Base-by-base conservation (phyloP, 116 monocot species). In the Trichopus zeylanicus region DNA sequence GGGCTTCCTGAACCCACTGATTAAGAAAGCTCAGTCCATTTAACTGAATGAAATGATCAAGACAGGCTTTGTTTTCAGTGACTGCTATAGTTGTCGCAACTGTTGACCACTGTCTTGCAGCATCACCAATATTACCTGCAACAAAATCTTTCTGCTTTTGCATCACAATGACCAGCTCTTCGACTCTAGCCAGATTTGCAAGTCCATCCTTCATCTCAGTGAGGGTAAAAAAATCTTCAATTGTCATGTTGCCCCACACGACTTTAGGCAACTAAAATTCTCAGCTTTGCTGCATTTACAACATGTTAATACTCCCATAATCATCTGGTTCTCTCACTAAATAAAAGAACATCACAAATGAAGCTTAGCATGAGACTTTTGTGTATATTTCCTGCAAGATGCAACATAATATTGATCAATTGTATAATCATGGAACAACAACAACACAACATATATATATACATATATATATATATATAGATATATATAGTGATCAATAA, bases 161-260 rank as follows among this genome's bases (percentile, higher is more conserved):
- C 26, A 60, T 60, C 42, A 60, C 26, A 12, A 35, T 26, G 37
- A 60, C 16, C 35, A 60, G 60, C 46, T 60, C 60, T 46, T 60
- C 27, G 6, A 60, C 60, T 60, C 60, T 42, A 18, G 42, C 4
- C 26, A 46, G 42, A 26, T 24, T 42, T 39, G 42, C 35, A 60
- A 60, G 60, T 46, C 60, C 46, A 26, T 60, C 60, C 27, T 60
- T 60, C 60, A 60, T 60, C 42, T 60, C 46, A 60, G 60, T 46
- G 27, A 60, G 60, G 7, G 60, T 60, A 26, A 60, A 60, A 26
- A 60, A 60, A 46, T 60, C 60, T 46, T 60, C 60, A 26, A 60
- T 26, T 12, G 46, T 46, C 60, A 60, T 60, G 1, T 12, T 60
- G 42, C 11, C n/a, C 37, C 26, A 28, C 38, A 42, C 23, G 24